A percentile compares a stretch with the other conserved stretches of the same genome.
Conservation (phyloP, 2,329 filamentous ascomycete genomes). For the Cladobotryum mycophilum region DNA sequence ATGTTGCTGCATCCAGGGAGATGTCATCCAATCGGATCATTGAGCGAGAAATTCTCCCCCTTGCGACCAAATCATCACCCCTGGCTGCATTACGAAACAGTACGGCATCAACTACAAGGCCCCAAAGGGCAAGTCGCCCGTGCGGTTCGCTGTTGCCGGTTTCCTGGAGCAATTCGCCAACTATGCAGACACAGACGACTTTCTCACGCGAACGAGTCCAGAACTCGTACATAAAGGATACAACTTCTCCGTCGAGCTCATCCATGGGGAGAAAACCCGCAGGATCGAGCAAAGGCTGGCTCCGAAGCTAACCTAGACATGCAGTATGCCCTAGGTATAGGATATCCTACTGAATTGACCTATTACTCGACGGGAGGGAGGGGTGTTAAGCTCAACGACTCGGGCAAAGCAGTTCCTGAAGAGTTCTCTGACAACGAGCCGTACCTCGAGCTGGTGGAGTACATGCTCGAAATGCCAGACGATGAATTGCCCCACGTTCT, state of each 20-base stretch:
- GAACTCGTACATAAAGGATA: constrained; percentile 27
- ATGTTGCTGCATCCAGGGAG: too few relatives aligned
- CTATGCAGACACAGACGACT: constrained; percentile 34
- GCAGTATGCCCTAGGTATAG: constrained; percentile 40
- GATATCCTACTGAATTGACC: constrained; percentile 37
- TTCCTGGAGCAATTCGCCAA: constrained; percentile 44
- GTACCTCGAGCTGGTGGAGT: constrained; percentile 47
- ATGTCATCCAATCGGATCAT: too few relatives aligned
- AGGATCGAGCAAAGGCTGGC: constrained; percentile 30
- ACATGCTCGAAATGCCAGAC: constrained; percentile 40
- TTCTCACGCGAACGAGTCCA: constrained; percentile 31
- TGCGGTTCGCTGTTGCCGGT: constrained; percentile 40
- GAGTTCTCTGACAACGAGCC: constrained; percentile 44
- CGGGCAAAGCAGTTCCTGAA: constrained; percentile 19
- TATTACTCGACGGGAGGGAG: neutral
- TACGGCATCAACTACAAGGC: too few relatives aligned
- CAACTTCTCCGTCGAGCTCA: constrained; percentile 33
- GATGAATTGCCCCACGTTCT: constrained; percentile 48
- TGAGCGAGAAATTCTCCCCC: too few relatives aligned
- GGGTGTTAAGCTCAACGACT: neutral
- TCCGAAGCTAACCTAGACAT: constrained; percentile 43
- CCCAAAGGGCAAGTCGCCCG: constrained; percentile 5
- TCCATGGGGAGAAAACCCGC: constrained; percentile 41
- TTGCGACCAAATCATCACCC: too few relatives aligned
- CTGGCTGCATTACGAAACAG: too few relatives aligned